These are phyloP conservation scores for Hemileccinum impolitum DNA, from an alignment of 768 basidiomycete species.

Conservation along the genomic window DNA sequence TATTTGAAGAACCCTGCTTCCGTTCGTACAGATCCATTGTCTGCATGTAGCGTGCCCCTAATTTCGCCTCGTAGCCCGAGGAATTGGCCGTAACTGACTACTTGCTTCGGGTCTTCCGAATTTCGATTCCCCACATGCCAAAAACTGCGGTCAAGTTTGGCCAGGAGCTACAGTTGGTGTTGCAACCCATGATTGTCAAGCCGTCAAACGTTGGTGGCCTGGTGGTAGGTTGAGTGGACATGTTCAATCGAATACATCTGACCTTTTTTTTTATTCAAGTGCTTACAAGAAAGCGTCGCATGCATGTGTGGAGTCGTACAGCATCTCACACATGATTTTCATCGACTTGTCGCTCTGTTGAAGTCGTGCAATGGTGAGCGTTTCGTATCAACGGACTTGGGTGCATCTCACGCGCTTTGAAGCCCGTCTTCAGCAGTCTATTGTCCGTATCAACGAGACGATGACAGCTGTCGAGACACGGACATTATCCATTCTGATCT, in stretches of 20 bases:
- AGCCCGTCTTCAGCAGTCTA: conserved; percentile 64
- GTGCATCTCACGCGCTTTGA: conserved; percentile 13
- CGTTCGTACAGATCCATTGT: conserved; percentile 41
- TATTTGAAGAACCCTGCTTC: conserved; percentile 83
- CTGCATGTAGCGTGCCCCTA: background rate
- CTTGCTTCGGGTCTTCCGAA: conserved; percentile 83
- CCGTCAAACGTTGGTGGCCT: conserved; percentile 68
- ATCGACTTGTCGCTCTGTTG: conserved; percentile 70
- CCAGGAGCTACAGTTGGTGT: conserved; percentile 70
- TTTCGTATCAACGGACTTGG: background rate
- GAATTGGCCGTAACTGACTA: conserved; percentile 84
- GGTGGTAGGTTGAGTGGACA: conserved; percentile 42
- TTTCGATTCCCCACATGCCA: conserved; percentile 83
- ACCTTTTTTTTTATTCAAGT: conserved; percentile 38
- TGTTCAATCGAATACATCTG: background rate
- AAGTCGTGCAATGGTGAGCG: conserved; percentile 77
- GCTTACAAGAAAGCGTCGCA: conserved; percentile 87
- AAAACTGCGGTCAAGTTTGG: conserved; percentile 88
- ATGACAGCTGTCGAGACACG: conserved; percentile 49
- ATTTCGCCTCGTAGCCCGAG: conserved; percentile 51
- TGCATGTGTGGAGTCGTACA: conserved; percentile 87
- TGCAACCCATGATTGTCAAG: conserved; percentile 91
- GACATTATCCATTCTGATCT: conserved; percentile 66
- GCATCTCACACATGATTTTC: conserved; percentile 83
- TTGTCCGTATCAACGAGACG: conserved; percentile 40